Base-by-base conservation (phyloP, 495 filamentous ascomycete genomes). In the Talaromyces ruber region DNA sequence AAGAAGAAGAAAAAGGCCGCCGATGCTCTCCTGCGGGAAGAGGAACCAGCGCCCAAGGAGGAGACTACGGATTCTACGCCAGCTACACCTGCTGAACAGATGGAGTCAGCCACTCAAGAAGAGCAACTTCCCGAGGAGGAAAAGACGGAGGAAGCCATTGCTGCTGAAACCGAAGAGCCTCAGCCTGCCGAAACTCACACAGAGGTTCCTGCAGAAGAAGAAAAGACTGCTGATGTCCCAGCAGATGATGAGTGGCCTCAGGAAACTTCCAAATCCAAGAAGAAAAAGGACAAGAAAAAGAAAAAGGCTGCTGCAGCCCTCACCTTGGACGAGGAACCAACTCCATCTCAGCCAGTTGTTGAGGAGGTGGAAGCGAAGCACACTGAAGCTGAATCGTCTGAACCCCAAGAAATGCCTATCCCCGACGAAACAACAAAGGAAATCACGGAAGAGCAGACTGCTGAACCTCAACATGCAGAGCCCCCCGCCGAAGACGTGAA, bases 211-310 rank as follows among this genome's bases (percentile, higher is more conserved):
- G 52, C 52, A 28, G 52, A 54, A 16, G 52, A 54, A 8, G n/a
- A 16, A 25, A 25, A 47, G 8, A 14, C 58, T 21, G 14, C 18
- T 24, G 57, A 59, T 3, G 18, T 32, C 28, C 12, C 37, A 4
- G 14, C 37, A 29, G 62, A 43, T 18, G 54, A 34, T 39, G 24
- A 59, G 25, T 65, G 1, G 28, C 22, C 34, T 6, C 37, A 45
- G 26, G 52, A 53, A 29, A 51, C 16, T 22, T 50, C 51, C 0
- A 50, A 59, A 11, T 57, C 59, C 51, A 56, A 52, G 56, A 57
- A 53, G 39, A 53, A 26, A 65, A 58, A 57, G n/a, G 52, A 55
- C 26, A 55, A 55, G 52, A 56, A 52, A 47, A 57, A 53, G 39
- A 53, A 25, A 53, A 28, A 53, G 50, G 50, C 50, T 26, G 22